Evolutionary conservation across 176 grass and related monocot species (phyloP).

Genomic region (Eleusine indica): DNA sequence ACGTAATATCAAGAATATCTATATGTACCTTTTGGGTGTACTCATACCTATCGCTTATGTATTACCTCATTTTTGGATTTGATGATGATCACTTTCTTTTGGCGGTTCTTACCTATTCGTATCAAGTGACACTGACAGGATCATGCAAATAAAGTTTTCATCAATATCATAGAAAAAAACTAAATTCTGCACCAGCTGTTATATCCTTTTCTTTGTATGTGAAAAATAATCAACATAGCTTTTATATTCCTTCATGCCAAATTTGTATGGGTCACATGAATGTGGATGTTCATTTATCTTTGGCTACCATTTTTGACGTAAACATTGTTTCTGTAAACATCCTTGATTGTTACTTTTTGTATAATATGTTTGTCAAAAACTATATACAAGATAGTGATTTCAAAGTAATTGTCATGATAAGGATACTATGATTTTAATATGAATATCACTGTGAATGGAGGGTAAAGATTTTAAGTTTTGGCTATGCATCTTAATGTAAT

Average conservation of each 20-base stretch:
- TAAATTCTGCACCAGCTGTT: neutral
- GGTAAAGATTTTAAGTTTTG: neutral
- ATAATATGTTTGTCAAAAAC: neutral
- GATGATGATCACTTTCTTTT: neutral
- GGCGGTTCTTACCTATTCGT: neutral
- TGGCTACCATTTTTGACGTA: neutral
- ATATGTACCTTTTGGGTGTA: neutral
- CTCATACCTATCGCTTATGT: neutral
- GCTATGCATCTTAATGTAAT: neutral
- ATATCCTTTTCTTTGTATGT: neutral
- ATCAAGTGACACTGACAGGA: neutral
- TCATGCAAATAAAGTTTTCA: neutral
- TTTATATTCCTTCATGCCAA: neutral
- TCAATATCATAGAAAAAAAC: neutral
- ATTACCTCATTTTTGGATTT: slow-evolving; percentile 8
- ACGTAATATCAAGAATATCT: neutral
- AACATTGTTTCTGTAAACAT: neutral
- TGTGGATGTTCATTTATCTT: neutral
- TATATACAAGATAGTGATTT: neutral
- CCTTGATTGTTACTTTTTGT: neutral
- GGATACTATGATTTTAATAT: too few relatives aligned
- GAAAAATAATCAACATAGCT: neutral
- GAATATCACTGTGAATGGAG: too few relatives aligned
- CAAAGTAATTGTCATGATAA: neutral
- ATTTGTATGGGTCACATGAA: neutral